A percentile compares a stretch with the other conserved stretches of the same genome.
phyloP scores from a whole-genome alignment of 2,329 filamentous ascomycete genomes.

The Rosellinia necatrix region DNA sequence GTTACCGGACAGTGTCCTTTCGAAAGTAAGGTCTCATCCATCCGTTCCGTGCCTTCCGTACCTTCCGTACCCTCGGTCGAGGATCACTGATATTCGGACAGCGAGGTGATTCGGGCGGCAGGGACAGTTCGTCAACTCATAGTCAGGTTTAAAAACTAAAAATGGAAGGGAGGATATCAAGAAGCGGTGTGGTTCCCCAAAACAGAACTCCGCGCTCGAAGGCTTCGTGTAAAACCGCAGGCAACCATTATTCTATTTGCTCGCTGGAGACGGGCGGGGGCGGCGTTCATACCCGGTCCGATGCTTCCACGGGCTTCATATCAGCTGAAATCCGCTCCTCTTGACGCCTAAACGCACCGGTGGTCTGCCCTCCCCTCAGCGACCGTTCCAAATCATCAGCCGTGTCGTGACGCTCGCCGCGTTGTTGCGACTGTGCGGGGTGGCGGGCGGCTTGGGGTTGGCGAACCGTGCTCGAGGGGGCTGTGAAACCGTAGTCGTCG shows the following conservation, averaged over 20 bases:
- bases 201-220: slow-evolving; percentile 25
- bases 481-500: slow-evolving; percentile 38
- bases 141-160: too few relatives aligned
- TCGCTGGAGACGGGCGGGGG: background rate
- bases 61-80: too few relatives aligned
- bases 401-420: too few relatives aligned
- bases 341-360: slow-evolving; percentile 26
- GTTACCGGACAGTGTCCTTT: too few relatives aligned
- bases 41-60: too few relatives aligned
- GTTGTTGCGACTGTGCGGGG: background rate
- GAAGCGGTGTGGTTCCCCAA: too few relatives aligned
- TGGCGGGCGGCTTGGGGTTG: slow-evolving; percentile 9
- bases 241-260: background rate
- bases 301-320: slow-evolving; percentile 26
- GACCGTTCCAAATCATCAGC: slow-evolving; percentile 27
- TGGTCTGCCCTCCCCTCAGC: slow-evolving; percentile 21
- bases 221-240: slow-evolving; percentile 5
- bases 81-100: too few relatives aligned
- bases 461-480: slow-evolving; percentile 18
- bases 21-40: too few relatives aligned
- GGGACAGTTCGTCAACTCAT: too few relatives aligned
- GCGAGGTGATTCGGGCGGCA: too few relatives aligned
- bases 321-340: slow-evolving; percentile 27
- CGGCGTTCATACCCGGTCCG: slow-evolving; percentile 25
- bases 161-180: too few relatives aligned